Conservation (phyloP, 805 yeast species). For the Tetrapisispora taiwanensis region DNA sequence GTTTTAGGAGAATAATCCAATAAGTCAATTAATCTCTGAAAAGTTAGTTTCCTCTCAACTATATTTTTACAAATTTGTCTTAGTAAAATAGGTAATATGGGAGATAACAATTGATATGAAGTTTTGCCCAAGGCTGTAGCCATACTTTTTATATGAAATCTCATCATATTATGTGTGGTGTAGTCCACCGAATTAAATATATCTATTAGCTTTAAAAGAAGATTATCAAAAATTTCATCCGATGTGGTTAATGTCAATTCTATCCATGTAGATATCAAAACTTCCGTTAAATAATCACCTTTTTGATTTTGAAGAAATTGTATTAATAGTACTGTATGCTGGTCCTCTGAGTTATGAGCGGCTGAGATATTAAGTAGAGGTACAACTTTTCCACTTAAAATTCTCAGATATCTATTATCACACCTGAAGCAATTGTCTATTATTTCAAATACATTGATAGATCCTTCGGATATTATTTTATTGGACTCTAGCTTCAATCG, state of each 20-base stretch:
- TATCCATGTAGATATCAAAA: constrained; percentile 51
- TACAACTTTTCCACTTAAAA: constrained; percentile 41
- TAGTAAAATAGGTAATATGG: constrained; percentile 66
- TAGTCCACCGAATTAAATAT: constrained; percentile 55
- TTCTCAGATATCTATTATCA: constrained; percentile 45
- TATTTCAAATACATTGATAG: constrained; percentile 29
- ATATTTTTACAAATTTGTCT: constrained; percentile 49
- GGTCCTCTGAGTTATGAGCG: constrained; percentile 33
- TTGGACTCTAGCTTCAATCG: constrained; percentile 14
- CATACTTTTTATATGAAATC: constrained; percentile 50
- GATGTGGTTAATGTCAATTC: constrained; percentile 51
- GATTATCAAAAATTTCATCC: constrained; percentile 59
- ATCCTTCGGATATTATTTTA: background rate
- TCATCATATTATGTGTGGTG: constrained; percentile 52
- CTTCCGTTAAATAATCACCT: constrained; percentile 42
- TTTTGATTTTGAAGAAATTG: constrained; percentile 32
- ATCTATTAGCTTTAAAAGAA: constrained; percentile 55
- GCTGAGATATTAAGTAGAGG: constrained; percentile 39
- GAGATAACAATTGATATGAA: constrained; percentile 71
- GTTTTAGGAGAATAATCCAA: constrained; percentile 51
- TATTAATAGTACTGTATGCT: constrained; percentile 38
- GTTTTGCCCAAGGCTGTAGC: constrained; percentile 49
- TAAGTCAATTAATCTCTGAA: constrained; percentile 52
- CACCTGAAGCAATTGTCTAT: constrained; percentile 32
- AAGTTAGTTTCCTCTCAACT: constrained; percentile 40